Percentiles rank a stretch among this genome's conserved stretches.
Conservation (phyloP, 495 filamentous ascomycete species). For the Penicillium flavigenum region DNA sequence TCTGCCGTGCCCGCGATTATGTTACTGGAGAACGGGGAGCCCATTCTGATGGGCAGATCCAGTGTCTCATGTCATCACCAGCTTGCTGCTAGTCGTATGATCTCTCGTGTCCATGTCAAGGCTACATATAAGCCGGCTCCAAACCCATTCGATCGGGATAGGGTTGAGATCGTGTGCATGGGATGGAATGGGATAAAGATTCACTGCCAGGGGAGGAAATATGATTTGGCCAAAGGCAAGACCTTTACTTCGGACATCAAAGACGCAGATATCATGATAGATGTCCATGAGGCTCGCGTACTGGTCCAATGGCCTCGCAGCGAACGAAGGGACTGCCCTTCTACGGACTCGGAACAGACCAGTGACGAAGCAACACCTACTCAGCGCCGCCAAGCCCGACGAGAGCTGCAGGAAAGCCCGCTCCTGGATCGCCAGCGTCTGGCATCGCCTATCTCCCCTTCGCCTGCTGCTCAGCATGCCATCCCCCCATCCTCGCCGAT, state of each 20-base stretch:
- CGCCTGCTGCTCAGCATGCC: slow-evolving; percentile 53
- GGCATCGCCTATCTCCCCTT: slow-evolving; percentile 72
- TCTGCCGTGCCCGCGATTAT: slow-evolving; percentile 75
- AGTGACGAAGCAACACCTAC: slow-evolving; percentile 61
- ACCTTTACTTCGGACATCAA: slow-evolving; percentile 89
- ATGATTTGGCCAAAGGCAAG: slow-evolving; percentile 83
- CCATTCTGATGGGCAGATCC: slow-evolving; percentile 82
- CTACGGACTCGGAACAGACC: slow-evolving; percentile 64
- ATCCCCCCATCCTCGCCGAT: slow-evolving; percentile 46
- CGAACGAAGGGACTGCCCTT: slow-evolving; percentile 57
- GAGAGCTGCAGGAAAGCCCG: slow-evolving; percentile 59
- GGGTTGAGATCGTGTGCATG: slow-evolving; percentile 81
- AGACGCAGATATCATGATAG: slow-evolving; percentile 87
- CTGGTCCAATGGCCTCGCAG: slow-evolving; percentile 79
- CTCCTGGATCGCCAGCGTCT: slow-evolving; percentile 60
- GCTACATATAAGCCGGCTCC: slow-evolving; percentile 74
- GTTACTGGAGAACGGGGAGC: slow-evolving; percentile 79
- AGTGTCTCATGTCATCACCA: slow-evolving; percentile 91
- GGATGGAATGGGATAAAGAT: slow-evolving; percentile 96
- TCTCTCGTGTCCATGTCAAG: slow-evolving; percentile 90
- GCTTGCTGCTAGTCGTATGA: slow-evolving; percentile 82
- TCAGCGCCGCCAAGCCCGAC: slow-evolving; percentile 31
- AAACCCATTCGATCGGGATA: slow-evolving; percentile 60
- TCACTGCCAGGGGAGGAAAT: slow-evolving; percentile 85
- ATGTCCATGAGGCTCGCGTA: slow-evolving; percentile 90